Conservation (phyloP, 371 early-diverging fungal species). For the Neoconidiobolus thromboides region DNA sequence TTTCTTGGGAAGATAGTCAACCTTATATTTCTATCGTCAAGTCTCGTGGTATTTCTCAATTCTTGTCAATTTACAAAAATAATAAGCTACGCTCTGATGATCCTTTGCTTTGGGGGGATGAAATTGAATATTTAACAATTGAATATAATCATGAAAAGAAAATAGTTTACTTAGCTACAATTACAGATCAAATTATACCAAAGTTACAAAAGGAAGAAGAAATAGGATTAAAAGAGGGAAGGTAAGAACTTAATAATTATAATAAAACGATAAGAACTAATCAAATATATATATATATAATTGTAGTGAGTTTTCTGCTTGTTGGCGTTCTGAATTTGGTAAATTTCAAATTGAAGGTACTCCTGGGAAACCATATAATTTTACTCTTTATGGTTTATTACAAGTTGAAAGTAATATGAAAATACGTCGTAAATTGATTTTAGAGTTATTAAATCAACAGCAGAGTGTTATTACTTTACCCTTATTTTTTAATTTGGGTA, state of each 20-base stretch:
- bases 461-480: neutral
- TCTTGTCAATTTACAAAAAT: constrained; percentile 64
- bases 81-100: constrained; percentile 55
- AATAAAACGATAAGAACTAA: neutral
- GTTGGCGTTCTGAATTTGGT: neutral
- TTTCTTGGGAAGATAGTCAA: constrained; percentile 69
- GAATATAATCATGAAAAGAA: neutral
- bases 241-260: constrained; percentile 10
- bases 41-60: constrained; percentile 81
- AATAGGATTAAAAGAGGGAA: constrained; percentile 7
- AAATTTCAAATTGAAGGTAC: neutral
- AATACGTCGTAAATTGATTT: neutral
- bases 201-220: neutral
- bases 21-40: constrained; percentile 72
- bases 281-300: neutral
- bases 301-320: neutral
- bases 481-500: neutral
- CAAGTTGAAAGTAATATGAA: neutral
- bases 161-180: neutral
- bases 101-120: constrained; percentile 23
- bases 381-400: neutral
- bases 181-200: neutral
- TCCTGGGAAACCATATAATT: neutral
- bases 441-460: neutral
- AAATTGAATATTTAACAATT: neutral